These are phyloP conservation scores for Exophiala alcalophila DNA, from an alignment of 2,329 filamentous ascomycete species.

Conservation along the genomic window DNA sequence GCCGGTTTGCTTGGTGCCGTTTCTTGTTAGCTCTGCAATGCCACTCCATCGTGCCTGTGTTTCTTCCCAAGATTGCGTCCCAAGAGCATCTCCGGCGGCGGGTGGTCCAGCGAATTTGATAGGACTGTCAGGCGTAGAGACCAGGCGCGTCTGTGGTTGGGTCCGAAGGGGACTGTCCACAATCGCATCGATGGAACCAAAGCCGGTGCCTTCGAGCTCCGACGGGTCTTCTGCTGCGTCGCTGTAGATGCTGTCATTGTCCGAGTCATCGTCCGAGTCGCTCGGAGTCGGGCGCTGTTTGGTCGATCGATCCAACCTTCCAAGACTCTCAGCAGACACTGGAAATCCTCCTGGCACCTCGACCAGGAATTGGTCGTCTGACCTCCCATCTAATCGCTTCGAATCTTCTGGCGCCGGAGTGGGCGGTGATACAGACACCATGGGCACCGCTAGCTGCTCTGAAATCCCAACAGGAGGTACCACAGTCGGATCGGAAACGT, in stretches of 20 bases:
- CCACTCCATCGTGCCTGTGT: slow-evolving; percentile 34
- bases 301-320: slow-evolving; percentile 5
- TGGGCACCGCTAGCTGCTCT: slow-evolving; percentile 37
- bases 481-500: no score
- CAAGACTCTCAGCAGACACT: slow-evolving; percentile 25
- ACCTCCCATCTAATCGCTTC: no score
- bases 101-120: slow-evolving; percentile 6
- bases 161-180: slow-evolving; percentile 36
- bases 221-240: slow-evolving; percentile 35
- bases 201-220: slow-evolving; percentile 41
- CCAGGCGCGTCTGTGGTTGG: slow-evolving; percentile 3
- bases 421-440: slow-evolving; percentile 47
- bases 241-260: slow-evolving; percentile 47
- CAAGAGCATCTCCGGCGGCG: slow-evolving; percentile 1
- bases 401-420: slow-evolving; percentile 45
- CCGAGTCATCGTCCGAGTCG: slow-evolving; percentile 22
- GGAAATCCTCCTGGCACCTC: slow-evolving; percentile 62
- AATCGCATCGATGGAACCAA: slow-evolving; percentile 52
- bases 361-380: slow-evolving; percentile 38
- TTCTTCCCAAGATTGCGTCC: slow-evolving; percentile 30
- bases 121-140: slow-evolving; percentile 27
- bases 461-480: background rate
- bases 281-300: background rate
- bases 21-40: slow-evolving; percentile 24
- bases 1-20: slow-evolving; percentile 1